Conservation (phyloP, 1,284 basidiomycete genomes). For the Phlebopus sp. region DNA sequence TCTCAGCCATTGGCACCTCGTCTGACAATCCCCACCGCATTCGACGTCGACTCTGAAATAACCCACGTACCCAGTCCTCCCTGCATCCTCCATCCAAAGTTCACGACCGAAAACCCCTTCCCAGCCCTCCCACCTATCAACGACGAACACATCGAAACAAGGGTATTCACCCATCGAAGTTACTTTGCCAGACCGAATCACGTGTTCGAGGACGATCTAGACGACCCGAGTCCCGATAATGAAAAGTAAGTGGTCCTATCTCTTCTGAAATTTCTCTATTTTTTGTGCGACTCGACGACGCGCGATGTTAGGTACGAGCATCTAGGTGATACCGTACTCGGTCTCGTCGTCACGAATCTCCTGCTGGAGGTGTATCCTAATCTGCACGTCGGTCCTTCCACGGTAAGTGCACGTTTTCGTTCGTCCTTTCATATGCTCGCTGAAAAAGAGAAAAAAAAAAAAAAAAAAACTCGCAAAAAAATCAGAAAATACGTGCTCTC, state of each 20-base stretch:
- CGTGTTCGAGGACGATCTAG: slow-evolving; percentile 66
- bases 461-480: background rate
- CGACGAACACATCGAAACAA: slow-evolving; percentile 36
- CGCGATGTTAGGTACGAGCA: slow-evolving; percentile 58
- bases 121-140: slow-evolving; percentile 24
- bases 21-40: too few species aligned
- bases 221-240: slow-evolving; percentile 73
- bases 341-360: slow-evolving; percentile 60
- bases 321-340: slow-evolving; percentile 69
- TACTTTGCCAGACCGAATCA: slow-evolving; percentile 63
- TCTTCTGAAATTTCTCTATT: slow-evolving; percentile 1
- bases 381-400: slow-evolving; percentile 71
- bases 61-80: background rate
- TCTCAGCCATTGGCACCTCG: too few species aligned
- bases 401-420: slow-evolving; percentile 42
- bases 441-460: background rate
- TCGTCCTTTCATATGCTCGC: background rate
- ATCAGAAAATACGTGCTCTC: slow-evolving; percentile 68
- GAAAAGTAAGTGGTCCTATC: slow-evolving; percentile 50
- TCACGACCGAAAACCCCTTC: slow-evolving; percentile 20
- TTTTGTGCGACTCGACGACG: background rate
- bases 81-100: slow-evolving; percentile 15
- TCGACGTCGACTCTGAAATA: slow-evolving; percentile 8
- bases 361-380: slow-evolving; percentile 61
- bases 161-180: slow-evolving; percentile 73